Evolutionary conservation across 202 grass and related monocot species (phyloP).

Genomic region (Musa balbisiana): DNA sequence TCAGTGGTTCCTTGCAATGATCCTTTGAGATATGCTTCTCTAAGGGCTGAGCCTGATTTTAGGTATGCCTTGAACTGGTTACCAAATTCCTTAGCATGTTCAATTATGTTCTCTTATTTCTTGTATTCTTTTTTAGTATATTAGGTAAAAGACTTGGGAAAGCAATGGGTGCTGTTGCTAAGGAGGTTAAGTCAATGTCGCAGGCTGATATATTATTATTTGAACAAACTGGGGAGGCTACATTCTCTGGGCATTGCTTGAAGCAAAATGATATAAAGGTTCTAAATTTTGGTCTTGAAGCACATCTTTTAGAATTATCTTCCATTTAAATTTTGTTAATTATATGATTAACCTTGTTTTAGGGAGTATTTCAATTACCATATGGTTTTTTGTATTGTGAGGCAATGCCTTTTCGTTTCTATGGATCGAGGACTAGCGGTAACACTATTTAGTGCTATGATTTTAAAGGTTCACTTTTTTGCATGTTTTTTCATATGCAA

Average conservation of each 20-base stretch:
- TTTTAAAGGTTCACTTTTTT: too few relatives aligned
- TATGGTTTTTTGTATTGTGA: too few relatives aligned
- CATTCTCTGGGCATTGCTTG: conserved; percentile 70
- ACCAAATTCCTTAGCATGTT: not conserved
- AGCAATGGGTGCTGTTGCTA: conserved; percentile 76
- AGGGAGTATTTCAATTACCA: not conserved
- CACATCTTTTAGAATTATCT: not conserved
- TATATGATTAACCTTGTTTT: not conserved
- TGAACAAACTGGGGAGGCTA: conserved; percentile 69
- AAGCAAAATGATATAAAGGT: conserved; percentile 93
- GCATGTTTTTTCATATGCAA: too few relatives aligned
- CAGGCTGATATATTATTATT: conserved; percentile 78
- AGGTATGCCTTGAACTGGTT: conserved; percentile 43
- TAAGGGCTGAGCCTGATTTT: conserved; percentile 92
- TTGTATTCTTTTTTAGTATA: conserved; percentile 41
- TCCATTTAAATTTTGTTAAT: not conserved
- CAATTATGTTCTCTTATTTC: conserved; percentile 11
- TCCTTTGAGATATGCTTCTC: conserved; percentile 73
- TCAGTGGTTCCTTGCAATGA: conserved; percentile 84
- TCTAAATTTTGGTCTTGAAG: not conserved
- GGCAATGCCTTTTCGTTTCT: too few relatives aligned
- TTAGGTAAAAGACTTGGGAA: conserved; percentile 94
- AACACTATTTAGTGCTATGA: too few relatives aligned
- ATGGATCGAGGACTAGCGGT: too few relatives aligned
- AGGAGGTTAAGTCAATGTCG: conserved; percentile 84